Evolutionary conservation across 163 green algal species (phyloP), one percentile per base, ranked within the genome.

Genomic region (Trebouxia gelatinosa): DNA sequence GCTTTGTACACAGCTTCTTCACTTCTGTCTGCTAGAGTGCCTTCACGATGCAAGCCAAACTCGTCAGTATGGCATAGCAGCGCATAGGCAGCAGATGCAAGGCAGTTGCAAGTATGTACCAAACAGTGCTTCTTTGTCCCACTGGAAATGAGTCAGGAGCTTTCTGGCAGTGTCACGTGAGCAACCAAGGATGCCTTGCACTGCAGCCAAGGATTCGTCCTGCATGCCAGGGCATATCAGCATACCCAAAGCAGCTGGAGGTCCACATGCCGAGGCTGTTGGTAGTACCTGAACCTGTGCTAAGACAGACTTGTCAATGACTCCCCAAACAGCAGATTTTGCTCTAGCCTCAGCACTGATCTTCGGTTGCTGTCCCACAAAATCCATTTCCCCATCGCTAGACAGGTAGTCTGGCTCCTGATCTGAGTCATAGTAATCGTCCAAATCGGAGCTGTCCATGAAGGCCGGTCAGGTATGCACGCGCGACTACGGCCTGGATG

Each of bases 91-190:
- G 2, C 23, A 32, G 11, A 2, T 38, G 58, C n/a, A 31, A 28
- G 58, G 21, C 19, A 28, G 2, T 40, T 32, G 31, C 83, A 64
- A n/a, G n/a, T n/a, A n/a, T n/a, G n/a, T 80, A 91, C 90, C 87
- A 62, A 93, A 83, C 19, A 95, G 81, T 1, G 46, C 46, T 35
- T 95, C 91, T 51, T 87, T 86, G 75, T 93, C 83, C 91, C 91
- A 95, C 32, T 83, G 84, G 78, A 92, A 92, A 74, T 86, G 86
- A 58, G 93, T 95, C 3, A 95, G 89, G 67, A 95, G 86, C 4
- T 82, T 84, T 35, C 91, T 85, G 28, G 91, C 87, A 4, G 81
- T 82, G 9, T 81, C 85, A 0, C 67, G 70, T 40, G 74, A 85
- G 70, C 87, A 92, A 29, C 82, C 84, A 43, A 93, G 79, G 31